These are phyloP conservation scores for Candida golubevii DNA, from an alignment of 805 yeast species.

Conservation along the genomic window DNA sequence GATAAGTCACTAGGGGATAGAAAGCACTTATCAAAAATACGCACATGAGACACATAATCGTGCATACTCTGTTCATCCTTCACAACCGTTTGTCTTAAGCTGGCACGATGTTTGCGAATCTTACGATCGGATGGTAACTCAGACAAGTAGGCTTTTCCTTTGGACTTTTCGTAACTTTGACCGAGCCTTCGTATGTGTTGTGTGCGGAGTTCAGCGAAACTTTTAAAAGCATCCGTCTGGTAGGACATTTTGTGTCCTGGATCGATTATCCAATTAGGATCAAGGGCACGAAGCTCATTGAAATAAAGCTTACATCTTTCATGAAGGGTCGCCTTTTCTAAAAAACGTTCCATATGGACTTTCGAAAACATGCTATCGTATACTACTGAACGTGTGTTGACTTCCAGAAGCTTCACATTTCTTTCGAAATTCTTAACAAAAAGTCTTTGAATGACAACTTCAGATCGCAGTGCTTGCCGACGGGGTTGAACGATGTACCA, in stretches of 20 bases:
- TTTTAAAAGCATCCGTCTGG: slow-evolving; percentile 25
- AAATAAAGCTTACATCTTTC: slow-evolving; percentile 47
- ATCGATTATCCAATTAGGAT: slow-evolving; percentile 44
- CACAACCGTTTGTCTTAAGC: slow-evolving; percentile 21
- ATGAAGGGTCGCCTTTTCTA: slow-evolving; percentile 20
- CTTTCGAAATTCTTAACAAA: no score
- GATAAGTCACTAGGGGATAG: slow-evolving; percentile 11
- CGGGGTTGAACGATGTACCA: no score
- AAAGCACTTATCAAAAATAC: slow-evolving; percentile 47
- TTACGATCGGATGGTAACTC: slow-evolving; percentile 29
- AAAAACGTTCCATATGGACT: slow-evolving; percentile 18
- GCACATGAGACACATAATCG: slow-evolving; percentile 41
- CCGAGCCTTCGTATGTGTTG: slow-evolving; percentile 17
- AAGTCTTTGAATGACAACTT: no score
- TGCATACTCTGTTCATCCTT: slow-evolving; percentile 35
- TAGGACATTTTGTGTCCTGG: slow-evolving; percentile 29
- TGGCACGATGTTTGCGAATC: slow-evolving; percentile 27
- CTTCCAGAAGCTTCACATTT: no score
- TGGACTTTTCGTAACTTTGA: slow-evolving; percentile 6
- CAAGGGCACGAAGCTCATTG: slow-evolving; percentile 32
- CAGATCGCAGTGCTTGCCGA: no score
- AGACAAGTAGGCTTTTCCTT: slow-evolving; percentile 13
- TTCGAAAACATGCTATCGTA: slow-evolving; percentile 1
- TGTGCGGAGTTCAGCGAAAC: slow-evolving; percentile 22
- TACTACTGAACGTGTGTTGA: no score